A percentile compares a stretch with the other conserved stretches of the same genome.
phyloP scores from a whole-genome alignment of 2,329 filamentous ascomycete genomes.

The Didymella glomerata region DNA sequence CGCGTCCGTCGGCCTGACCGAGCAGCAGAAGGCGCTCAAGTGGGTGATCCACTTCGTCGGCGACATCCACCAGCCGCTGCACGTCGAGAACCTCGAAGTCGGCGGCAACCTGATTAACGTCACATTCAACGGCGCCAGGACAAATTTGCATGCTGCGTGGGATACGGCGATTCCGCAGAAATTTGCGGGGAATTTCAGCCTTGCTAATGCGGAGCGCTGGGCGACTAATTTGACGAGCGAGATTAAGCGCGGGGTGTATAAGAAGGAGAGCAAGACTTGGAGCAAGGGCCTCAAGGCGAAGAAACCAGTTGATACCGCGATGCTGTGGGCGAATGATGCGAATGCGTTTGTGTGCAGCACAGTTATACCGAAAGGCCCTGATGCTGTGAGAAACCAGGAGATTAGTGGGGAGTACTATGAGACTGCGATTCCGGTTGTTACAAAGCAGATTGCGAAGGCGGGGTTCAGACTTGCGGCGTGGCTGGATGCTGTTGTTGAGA shows the following conservation, averaged over 20 bases:
- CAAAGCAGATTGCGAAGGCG: slow-evolving; percentile 56
- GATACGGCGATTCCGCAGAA: slow-evolving; percentile 57
- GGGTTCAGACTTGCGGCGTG: slow-evolving; percentile 45
- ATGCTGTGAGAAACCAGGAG: slow-evolving; percentile 49
- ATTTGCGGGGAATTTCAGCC: slow-evolving; percentile 50
- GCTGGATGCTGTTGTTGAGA: slow-evolving; percentile 40
- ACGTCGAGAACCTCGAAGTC: slow-evolving; percentile 58
- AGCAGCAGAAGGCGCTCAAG: slow-evolving; percentile 57
- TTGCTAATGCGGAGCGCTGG: slow-evolving; percentile 52
- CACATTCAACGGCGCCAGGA: slow-evolving; percentile 52
- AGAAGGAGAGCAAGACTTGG: slow-evolving; percentile 45
- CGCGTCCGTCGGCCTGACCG: slow-evolving; percentile 36
- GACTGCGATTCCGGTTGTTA: slow-evolving; percentile 50
- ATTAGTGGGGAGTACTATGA: slow-evolving; percentile 50
- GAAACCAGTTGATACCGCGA: slow-evolving; percentile 48
- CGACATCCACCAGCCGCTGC: slow-evolving; percentile 78
- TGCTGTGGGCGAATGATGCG: slow-evolving; percentile 55
- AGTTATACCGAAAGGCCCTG: slow-evolving; percentile 52
- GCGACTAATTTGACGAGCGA: slow-evolving; percentile 48
- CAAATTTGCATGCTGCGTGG: slow-evolving; percentile 57
- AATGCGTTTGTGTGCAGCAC: slow-evolving; percentile 55
- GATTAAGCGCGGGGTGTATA: slow-evolving; percentile 53
- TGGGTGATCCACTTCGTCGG: slow-evolving; percentile 68
- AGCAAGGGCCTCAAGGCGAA: slow-evolving; percentile 48
- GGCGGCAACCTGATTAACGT: slow-evolving; percentile 58